Conservation (phyloP, 2,329 filamentous ascomycete species). For the Aspergillus bombycis region DNA sequence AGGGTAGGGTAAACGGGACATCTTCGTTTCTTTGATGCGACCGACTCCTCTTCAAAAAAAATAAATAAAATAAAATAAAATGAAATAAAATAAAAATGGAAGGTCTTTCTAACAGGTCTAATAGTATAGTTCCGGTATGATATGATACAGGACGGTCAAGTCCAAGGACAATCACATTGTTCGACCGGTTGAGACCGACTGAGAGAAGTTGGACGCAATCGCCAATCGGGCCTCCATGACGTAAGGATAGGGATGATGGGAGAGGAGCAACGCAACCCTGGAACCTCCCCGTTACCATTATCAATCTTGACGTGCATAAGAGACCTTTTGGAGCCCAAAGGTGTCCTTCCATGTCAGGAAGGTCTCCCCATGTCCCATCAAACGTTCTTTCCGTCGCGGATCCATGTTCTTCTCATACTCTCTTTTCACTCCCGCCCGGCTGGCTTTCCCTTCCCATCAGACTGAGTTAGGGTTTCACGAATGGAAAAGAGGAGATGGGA, state of each 20-base stretch:
- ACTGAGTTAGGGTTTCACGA: not conserved
- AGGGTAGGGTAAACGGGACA: not conserved
- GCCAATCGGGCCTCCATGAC: constrained; percentile 10
- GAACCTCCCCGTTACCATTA: not conserved
- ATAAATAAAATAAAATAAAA: no score
- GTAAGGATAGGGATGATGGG: not conserved
- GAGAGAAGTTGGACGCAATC: not conserved
- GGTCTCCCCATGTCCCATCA: not conserved
- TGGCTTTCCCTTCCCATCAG: not conserved
- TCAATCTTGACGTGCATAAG: constrained; percentile 3
- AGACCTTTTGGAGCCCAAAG: not conserved
- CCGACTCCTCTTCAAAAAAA: not conserved
- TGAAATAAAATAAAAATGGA: no score
- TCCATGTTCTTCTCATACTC: not conserved
- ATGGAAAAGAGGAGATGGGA: not conserved
- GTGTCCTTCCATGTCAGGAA: constrained; percentile 4
- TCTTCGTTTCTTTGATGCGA: not conserved
- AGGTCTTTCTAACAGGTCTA: not conserved
- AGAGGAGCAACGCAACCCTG: not conserved
- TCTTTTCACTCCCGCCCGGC: not conserved
- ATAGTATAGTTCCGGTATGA: not conserved
- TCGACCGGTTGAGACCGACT: not conserved
- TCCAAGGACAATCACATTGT: not conserved
- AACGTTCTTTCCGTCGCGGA: not conserved
- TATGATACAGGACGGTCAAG: not conserved